Conservation (phyloP, 768 basidiomycete genomes). For the Leccinum longicurvipes region DNA sequence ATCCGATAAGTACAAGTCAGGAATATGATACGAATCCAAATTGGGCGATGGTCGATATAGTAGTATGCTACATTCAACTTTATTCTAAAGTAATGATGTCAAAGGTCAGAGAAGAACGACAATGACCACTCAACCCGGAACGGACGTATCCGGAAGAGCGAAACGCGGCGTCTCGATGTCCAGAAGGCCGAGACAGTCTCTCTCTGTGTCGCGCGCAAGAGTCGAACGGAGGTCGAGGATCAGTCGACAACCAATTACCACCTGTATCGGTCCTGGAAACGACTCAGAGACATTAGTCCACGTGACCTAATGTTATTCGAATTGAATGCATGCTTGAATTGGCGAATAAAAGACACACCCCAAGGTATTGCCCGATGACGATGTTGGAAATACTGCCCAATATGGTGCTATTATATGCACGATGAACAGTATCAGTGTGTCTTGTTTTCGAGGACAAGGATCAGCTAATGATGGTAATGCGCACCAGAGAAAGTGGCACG, state of each 20-base stretch:
- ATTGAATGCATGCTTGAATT: not conserved
- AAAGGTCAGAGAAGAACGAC: too few relatives aligned
- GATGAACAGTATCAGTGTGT: not conserved
- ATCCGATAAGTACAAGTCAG: too few relatives aligned
- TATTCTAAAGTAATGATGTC: too few relatives aligned
- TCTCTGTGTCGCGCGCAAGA: not conserved
- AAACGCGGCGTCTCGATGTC: not conserved
- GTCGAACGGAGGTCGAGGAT: not conserved
- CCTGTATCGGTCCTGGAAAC: slow-evolving; percentile 1
- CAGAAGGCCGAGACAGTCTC: not conserved
- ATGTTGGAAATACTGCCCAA: not conserved
- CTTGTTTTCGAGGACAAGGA: too few relatives aligned
- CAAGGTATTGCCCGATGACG: not conserved
- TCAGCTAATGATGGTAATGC: too few relatives aligned
- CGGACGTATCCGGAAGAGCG: not conserved
- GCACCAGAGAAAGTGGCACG: not conserved
- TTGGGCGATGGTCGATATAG: too few relatives aligned
- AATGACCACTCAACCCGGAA: too few relatives aligned
- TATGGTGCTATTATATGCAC: not conserved
- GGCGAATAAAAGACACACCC: not conserved
- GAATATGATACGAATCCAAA: too few relatives aligned
- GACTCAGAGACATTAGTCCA: slow-evolving; percentile 5
- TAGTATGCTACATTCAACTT: too few relatives aligned
- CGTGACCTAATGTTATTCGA: not conserved
- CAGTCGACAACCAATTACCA: not conserved